Evolutionary conservation across 768 basidiomycete species (phyloP).

Genomic region (Serendipita vermifera): DNA sequence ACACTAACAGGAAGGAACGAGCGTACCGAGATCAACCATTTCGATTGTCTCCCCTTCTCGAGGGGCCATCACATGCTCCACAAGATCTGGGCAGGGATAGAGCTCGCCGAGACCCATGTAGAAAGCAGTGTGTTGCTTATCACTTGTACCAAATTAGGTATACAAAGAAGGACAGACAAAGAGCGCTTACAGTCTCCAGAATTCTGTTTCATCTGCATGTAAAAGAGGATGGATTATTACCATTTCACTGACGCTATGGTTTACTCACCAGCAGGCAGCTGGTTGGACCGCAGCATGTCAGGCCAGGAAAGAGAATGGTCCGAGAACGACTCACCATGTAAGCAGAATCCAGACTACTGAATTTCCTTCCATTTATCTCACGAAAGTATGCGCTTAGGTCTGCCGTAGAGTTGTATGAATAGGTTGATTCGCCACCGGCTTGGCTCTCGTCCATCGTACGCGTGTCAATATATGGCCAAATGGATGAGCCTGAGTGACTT

Average conservation of each 20-base stretch:
- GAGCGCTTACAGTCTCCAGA: too few species aligned
- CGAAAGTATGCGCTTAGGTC: neutral
- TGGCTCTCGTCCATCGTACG: too few species aligned
- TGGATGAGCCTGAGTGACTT: neutral
- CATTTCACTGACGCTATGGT: too few species aligned
- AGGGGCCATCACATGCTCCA: neutral
- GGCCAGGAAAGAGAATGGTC: too few species aligned
- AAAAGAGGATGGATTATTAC: too few species aligned
- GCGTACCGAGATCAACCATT: neutral
- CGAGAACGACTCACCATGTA: too few species aligned
- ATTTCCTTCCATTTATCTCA: neutral
- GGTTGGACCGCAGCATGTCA: neutral
- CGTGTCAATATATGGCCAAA: neutral
- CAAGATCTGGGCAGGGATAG: constrained; percentile 1
- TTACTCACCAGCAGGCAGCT: neutral
- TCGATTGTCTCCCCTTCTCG: neutral
- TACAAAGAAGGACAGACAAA: too few species aligned
- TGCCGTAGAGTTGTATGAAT: neutral
- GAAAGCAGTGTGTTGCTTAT: neutral
- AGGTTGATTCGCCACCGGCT: neutral
- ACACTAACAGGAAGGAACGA: too few species aligned
- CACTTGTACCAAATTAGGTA: too few species aligned
- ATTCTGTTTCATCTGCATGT: neutral
- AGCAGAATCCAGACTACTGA: neutral
- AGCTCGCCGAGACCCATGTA: neutral